A percentile compares a stretch with the other conserved stretches of the same genome.
These are phyloP conservation scores for Melastoma malabathricum DNA, from an alignment of 345 rosid genomes.

Conservation along the genomic window DNA sequence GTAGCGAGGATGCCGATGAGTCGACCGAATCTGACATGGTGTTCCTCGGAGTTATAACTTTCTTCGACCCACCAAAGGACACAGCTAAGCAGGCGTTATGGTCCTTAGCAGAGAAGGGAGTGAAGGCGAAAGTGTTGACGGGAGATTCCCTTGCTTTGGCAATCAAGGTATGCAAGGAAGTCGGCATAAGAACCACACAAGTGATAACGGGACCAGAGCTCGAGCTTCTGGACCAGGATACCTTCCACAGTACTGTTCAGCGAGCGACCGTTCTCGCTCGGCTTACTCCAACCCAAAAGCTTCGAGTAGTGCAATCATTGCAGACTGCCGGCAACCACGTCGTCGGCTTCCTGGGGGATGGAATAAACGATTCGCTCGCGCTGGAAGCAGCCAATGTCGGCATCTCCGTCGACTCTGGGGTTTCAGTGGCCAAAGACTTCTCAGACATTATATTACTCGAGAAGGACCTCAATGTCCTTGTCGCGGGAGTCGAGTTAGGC, in stretches of 20 bases:
- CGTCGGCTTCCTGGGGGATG: conserved; percentile 59
- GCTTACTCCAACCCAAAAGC: conserved; percentile 57
- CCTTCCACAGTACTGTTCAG: conserved; percentile 47
- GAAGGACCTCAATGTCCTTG: conserved; percentile 60
- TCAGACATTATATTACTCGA: conserved; percentile 60
- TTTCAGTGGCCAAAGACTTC: conserved; percentile 53
- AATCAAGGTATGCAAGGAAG: conserved; percentile 49
- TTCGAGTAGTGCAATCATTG: conserved; percentile 48
- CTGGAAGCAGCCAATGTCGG: conserved; percentile 56
- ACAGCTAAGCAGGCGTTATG: conserved; percentile 65
- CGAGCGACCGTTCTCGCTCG: conserved; percentile 50
- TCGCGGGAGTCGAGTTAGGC: conserved; percentile 56
- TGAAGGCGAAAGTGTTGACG: conserved; percentile 55
- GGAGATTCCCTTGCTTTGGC: conserved; percentile 56
- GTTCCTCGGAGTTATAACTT: conserved; percentile 47
- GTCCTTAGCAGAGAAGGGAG: conserved; percentile 62
- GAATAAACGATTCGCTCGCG: conserved; percentile 53
- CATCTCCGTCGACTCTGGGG: conserved; percentile 58
- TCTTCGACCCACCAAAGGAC: conserved; percentile 68
- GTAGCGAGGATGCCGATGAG: conserved; percentile 13
- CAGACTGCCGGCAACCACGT: conserved; percentile 41
- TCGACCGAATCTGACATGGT: conserved; percentile 42
- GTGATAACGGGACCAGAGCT: conserved; percentile 66
- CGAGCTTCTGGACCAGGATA: conserved; percentile 41
- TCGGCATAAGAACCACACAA: conserved; percentile 49